phyloP scores from a whole-genome alignment of 2,329 filamentous ascomycete genomes.

The Trichophyton verrucosum region DNA sequence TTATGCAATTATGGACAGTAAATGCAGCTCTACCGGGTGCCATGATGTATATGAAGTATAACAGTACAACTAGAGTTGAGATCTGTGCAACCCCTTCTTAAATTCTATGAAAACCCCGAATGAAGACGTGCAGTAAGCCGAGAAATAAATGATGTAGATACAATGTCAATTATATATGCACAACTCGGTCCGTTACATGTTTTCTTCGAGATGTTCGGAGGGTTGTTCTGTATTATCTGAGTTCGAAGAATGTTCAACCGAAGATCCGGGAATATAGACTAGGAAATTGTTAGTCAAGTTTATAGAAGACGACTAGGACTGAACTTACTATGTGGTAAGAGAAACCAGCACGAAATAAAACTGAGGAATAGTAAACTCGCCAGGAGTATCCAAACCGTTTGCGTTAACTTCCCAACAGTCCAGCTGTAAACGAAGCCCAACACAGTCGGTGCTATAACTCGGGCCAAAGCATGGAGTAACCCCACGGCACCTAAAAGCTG shows the following conservation, averaged over 20 bases:
- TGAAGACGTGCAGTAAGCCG: background rate
- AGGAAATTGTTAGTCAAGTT: background rate
- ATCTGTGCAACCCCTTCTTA: background rate
- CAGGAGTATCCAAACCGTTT: constrained; percentile 71
- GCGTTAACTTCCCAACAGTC: constrained; percentile 66
- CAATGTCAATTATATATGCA: background rate
- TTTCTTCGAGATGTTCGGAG: background rate
- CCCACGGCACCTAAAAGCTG: constrained; percentile 82
- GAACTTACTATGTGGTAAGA: constrained; percentile 62
- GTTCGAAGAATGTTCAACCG: background rate
- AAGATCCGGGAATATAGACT: constrained; percentile 2
- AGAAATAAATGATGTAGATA: background rate
- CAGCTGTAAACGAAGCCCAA: constrained; percentile 78
- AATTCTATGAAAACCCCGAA: no score
- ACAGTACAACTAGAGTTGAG: background rate
- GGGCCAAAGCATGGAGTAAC: constrained; percentile 66
- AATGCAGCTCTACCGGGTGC: no score
- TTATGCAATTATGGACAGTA: no score
- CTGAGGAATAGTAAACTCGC: constrained; percentile 53
- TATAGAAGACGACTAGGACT: background rate
- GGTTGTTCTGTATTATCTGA: background rate
- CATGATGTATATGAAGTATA: no score
- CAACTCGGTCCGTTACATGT: background rate
- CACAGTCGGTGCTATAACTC: constrained; percentile 65
- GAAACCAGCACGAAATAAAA: constrained; percentile 54